Evolutionary conservation across 371 early-diverging fungal species (phyloP).

Genomic region (Neoconidiobolus thromboides): DNA sequence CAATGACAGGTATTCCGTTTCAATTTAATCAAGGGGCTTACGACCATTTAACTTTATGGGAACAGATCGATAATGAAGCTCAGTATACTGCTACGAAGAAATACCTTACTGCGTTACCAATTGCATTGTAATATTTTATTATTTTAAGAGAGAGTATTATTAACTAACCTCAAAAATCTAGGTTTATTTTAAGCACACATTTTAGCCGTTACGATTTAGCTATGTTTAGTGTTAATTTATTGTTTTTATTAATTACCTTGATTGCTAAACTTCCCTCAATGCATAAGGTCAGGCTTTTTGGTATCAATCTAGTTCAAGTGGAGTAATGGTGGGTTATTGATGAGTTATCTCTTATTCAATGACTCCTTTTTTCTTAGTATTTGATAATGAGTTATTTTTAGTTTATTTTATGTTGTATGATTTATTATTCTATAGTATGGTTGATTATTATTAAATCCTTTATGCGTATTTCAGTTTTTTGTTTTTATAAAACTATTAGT

Average conservation of each 20-base stretch:
- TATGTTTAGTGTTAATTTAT: slow-evolving; percentile 72
- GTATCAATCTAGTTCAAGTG: slow-evolving; percentile 53
- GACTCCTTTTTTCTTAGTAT: too few relatives aligned
- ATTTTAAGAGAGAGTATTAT: not conserved
- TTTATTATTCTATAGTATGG: too few relatives aligned
- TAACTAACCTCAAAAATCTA: slow-evolving; percentile 14
- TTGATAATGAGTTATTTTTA: too few relatives aligned
- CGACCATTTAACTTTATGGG: slow-evolving; percentile 89
- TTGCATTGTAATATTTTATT: slow-evolving; percentile 54
- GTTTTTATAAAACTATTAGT: too few relatives aligned
- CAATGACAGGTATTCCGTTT: slow-evolving; percentile 87
- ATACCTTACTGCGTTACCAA: slow-evolving; percentile 81
- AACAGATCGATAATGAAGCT: slow-evolving; percentile 90
- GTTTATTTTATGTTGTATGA: too few relatives aligned
- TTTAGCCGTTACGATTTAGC: slow-evolving; percentile 81
- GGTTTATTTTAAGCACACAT: slow-evolving; percentile 86
- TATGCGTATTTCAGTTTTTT: too few relatives aligned
- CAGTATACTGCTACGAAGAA: slow-evolving; percentile 96
- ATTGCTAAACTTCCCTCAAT: slow-evolving; percentile 87
- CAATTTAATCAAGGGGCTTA: slow-evolving; percentile 88
- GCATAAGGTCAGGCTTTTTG: slow-evolving; percentile 90
- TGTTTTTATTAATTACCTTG: slow-evolving; percentile 55
- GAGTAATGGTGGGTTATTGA: not conserved
- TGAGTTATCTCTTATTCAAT: too few relatives aligned
- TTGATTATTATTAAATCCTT: too few relatives aligned